These are phyloP conservation scores for Linum usitatissimum DNA, from an alignment of 345 rosid species.

Conservation along the genomic window DNA sequence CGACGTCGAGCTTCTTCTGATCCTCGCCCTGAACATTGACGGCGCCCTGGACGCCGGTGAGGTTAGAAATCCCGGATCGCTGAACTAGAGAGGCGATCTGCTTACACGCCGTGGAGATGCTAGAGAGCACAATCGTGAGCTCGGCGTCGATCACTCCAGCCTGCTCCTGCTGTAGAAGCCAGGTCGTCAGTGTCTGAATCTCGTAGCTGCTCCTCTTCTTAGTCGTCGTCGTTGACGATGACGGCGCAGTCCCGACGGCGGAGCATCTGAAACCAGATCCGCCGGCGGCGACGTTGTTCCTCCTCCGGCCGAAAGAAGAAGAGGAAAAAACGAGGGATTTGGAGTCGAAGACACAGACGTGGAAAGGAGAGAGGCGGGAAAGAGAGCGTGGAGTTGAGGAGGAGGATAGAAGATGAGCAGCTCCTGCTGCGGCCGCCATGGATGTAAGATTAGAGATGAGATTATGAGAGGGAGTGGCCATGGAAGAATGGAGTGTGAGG, in stretches of 20 bases:
- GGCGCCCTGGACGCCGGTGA: slow-evolving; percentile 34
- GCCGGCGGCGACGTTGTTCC: not conserved
- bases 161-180: slow-evolving; percentile 31
- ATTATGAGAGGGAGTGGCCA: too few relatives aligned
- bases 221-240: not conserved
- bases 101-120: slow-evolving; percentile 29
- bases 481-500: not conserved
- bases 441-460: not conserved
- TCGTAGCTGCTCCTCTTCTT: slow-evolving; percentile 12
- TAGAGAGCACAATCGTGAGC: slow-evolving; percentile 31
- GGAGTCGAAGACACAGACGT: not conserved
- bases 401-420: slow-evolving; percentile 8
- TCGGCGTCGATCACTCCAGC: slow-evolving; percentile 30
- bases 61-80: slow-evolving; percentile 24
- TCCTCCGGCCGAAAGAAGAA: slow-evolving; percentile 1
- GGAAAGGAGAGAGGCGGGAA: slow-evolving; percentile 5
- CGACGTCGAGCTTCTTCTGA: slow-evolving; percentile 38
- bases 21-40: slow-evolving; percentile 31
- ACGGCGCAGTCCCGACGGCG: slow-evolving; percentile 2
- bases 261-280: slow-evolving; percentile 6
- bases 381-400: not conserved
- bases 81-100: slow-evolving; percentile 32
- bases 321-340: not conserved
- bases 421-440: not conserved
- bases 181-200: slow-evolving; percentile 24